phyloP scores from a whole-genome alignment of 2,329 filamentous ascomycete genomes.

The Microdochium trichocladiopsis region DNA sequence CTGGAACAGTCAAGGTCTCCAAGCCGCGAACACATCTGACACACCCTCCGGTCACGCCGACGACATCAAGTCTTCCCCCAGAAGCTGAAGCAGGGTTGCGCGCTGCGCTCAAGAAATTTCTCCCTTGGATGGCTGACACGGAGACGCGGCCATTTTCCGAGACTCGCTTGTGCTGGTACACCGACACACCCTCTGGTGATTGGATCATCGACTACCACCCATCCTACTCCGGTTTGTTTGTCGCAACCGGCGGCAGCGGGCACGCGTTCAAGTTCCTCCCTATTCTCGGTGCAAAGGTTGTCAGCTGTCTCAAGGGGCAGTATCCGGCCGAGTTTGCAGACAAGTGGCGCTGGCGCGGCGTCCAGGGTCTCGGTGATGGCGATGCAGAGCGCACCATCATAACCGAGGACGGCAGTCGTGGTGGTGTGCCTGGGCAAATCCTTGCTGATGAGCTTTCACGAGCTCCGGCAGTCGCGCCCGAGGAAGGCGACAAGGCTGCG shows the following conservation, averaged over 20 bases:
- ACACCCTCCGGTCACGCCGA: slow-evolving; percentile 28
- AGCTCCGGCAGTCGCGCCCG: not conserved
- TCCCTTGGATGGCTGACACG: slow-evolving; percentile 45
- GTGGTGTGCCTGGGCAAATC: slow-evolving; percentile 37
- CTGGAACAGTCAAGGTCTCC: slow-evolving; percentile 18
- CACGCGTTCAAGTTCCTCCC: slow-evolving; percentile 66
- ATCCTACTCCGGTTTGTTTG: slow-evolving; percentile 46
- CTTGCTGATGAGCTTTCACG: slow-evolving; percentile 32
- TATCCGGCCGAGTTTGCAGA: slow-evolving; percentile 42
- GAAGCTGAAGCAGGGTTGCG: slow-evolving; percentile 59
- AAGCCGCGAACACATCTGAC: slow-evolving; percentile 41
- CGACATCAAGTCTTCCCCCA: slow-evolving; percentile 32
- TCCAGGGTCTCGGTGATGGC: slow-evolving; percentile 22
- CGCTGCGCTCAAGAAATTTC: slow-evolving; percentile 49
- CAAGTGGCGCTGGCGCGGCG: slow-evolving; percentile 58
- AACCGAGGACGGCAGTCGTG: slow-evolving; percentile 47
- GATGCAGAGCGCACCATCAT: slow-evolving; percentile 29
- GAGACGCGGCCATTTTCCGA: slow-evolving; percentile 51
- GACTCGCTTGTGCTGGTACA: slow-evolving; percentile 69
- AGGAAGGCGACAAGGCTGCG: not conserved
- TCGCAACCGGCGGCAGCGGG: slow-evolving; percentile 57
- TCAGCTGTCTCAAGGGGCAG: slow-evolving; percentile 42
- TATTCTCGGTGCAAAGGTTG: slow-evolving; percentile 55
- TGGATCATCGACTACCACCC: slow-evolving; percentile 68
- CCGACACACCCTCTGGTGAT: slow-evolving; percentile 64